Percentiles rank a stretch among this genome's conserved stretches.
phyloP scores from a whole-genome alignment of 352 stramenopile genomes.

The Aphanomyces astaci region DNA sequence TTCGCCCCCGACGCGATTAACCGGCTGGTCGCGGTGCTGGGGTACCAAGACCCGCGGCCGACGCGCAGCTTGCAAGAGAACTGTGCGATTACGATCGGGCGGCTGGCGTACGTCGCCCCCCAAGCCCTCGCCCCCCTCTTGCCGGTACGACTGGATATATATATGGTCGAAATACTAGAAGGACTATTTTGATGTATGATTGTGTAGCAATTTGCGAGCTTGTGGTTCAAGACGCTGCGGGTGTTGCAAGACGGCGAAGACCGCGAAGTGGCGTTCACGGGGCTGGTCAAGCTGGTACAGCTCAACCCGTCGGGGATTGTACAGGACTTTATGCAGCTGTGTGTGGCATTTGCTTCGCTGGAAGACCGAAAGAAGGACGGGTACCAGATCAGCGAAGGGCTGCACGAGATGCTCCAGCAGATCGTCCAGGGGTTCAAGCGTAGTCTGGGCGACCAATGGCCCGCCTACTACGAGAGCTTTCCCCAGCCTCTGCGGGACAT shows the following conservation, averaged over 20 bases:
- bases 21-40: constrained; percentile 6
- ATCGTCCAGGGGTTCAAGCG: constrained; percentile 86
- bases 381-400: constrained; percentile 61
- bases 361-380: constrained; percentile 35
- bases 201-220: constrained; percentile 72
- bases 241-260: constrained; percentile 77
- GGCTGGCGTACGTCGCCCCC: constrained; percentile 82
- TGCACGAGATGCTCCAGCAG: constrained; percentile 82
- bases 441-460: constrained; percentile 80
- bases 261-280: constrained; percentile 86
- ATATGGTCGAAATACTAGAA: too few species aligned
- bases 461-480: constrained; percentile 78
- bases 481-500: constrained; percentile 73
- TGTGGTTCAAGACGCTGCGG: constrained; percentile 79
- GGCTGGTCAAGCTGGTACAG: constrained; percentile 88
- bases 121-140: constrained; percentile 66
- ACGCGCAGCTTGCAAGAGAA: constrained; percentile 85
- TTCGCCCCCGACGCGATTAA: constrained; percentile 32
- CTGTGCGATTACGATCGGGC: constrained; percentile 84
- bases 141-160: constrained; percentile 11
- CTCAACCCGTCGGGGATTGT: constrained; percentile 84
- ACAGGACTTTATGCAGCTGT: constrained; percentile 87
- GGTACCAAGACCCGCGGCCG: constrained; percentile 44
- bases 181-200: constrained; percentile 2
- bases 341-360: constrained; percentile 77